phyloP scores from a whole-genome alignment of 2,329 filamentous ascomycete genomes.

The Allantophomopsis cytisporea region DNA sequence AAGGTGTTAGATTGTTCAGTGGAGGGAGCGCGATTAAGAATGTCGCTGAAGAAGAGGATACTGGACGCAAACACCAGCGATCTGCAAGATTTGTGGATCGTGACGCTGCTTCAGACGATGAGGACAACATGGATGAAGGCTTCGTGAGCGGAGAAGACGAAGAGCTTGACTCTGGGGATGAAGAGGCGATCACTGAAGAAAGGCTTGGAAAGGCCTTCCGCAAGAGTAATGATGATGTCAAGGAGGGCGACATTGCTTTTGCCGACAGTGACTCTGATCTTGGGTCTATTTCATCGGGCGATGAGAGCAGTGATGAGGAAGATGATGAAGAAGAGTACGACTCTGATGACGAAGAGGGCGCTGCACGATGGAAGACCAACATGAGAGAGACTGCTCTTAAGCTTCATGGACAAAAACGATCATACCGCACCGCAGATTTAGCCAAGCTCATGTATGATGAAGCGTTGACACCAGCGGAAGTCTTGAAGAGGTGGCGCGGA shows the following conservation, averaged over 20 bases:
- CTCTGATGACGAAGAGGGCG: conserved; percentile 58
- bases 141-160: conserved; percentile 39
- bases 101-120: conserved; percentile 43
- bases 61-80: conserved; percentile 45
- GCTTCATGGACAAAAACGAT: conserved; percentile 54
- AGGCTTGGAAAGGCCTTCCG: conserved; percentile 49
- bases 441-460: conserved; percentile 84
- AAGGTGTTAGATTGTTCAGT: conserved; percentile 75
- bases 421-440: conserved; percentile 70
- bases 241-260: conserved; percentile 68
- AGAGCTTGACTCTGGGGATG: conserved; percentile 31
- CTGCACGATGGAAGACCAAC: conserved; percentile 77
- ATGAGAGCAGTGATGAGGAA: conserved; percentile 24
- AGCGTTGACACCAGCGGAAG: conserved; percentile 59
- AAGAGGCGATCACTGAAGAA: conserved; percentile 42
- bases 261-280: conserved; percentile 96
- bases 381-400: conserved; percentile 61
- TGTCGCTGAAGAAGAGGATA: conserved; percentile 43
- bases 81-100: conserved; percentile 42
- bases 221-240: conserved; percentile 33
- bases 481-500: conserved; percentile 69
- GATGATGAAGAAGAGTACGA: conserved; percentile 25
- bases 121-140: conserved; percentile 40
- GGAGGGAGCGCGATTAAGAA: conserved; percentile 56
- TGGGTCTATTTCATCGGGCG: conserved; percentile 68